A percentile compares a stretch with the other conserved stretches of the same genome.
Conservation (phyloP, 768 basidiomycete species). For the Russula compacta region DNA sequence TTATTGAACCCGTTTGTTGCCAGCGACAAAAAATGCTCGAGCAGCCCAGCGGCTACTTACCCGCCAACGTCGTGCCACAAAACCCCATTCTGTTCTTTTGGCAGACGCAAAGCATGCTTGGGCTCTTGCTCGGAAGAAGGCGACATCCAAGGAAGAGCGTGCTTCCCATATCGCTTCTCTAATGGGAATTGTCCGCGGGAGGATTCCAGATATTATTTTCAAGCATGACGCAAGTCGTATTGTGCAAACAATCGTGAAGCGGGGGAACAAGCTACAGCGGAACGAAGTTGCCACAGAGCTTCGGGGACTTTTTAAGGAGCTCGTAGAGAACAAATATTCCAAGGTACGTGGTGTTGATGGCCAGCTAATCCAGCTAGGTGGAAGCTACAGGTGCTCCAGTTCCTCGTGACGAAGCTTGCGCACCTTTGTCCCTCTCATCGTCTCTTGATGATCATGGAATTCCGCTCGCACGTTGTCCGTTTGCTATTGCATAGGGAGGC, state of each 20-base stretch:
- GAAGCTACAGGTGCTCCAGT: conserved; percentile 35
- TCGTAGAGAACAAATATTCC: conserved; percentile 84
- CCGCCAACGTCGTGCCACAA: conserved; percentile 64
- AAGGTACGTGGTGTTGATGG: conserved; percentile 43
- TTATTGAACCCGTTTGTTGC: background rate
- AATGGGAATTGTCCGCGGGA: conserved; percentile 69
- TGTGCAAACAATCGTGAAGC: conserved; percentile 73
- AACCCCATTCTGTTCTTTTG: conserved; percentile 66
- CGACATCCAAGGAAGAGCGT: conserved; percentile 59
- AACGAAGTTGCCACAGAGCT: conserved; percentile 78
- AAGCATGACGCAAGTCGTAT: conserved; percentile 91
- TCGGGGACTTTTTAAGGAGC: conserved; percentile 65
- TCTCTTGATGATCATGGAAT: conserved; percentile 64
- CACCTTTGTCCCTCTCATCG: conserved; percentile 68
- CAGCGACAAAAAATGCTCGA: conserved; percentile 62
- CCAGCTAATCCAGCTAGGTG: background rate
- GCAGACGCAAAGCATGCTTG: conserved; percentile 67
- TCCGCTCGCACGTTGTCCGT: conserved; percentile 65
- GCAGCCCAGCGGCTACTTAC: conserved; percentile 58
- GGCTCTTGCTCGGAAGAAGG: conserved; percentile 66
- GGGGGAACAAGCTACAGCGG: conserved; percentile 64
- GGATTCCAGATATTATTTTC: conserved; percentile 76
- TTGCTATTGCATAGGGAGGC: conserved; percentile 82
- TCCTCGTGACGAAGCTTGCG: conserved; percentile 73
- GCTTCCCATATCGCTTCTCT: conserved; percentile 65